Base-by-base conservation (phyloP, 345 rosid species). In the Murraya paniculata region DNA sequence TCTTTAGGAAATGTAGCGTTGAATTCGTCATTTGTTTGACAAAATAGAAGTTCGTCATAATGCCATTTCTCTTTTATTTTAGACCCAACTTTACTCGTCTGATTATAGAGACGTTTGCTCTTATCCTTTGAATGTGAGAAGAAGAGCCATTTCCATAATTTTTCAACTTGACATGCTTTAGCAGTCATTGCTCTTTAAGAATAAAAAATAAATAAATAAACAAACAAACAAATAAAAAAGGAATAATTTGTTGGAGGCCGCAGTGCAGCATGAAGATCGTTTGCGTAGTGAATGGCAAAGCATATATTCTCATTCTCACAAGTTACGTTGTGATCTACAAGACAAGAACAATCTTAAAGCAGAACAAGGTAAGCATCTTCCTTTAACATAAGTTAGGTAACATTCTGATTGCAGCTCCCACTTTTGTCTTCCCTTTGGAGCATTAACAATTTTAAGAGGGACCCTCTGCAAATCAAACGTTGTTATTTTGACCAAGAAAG, bases 371-470 rank as follows among this genome's bases (percentile, higher is more conserved):
- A 55, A 61, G 78, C 76, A 67, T 76, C 81, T 76, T 62, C 30
- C 67, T 67, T 60, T 66, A 33, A 48, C 75, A 59, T 48, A 5
- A 57, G 39, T 67, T 71, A 55, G 64, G 53, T 41, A 56, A 79
- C 85, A 79, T 76, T 68, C 85, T 68, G 78, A 35, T 83, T 83
- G 82, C 62, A 76, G 82, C 78, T 79, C 72, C 9, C 56, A 10
- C 53, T 73, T 75, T 75, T 75, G 56, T 75, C 77, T 35, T 48
- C 11, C 50, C 76, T 78, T 74, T 64, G 31, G 39, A 64, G 16
- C 60, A 70, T 24, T 22, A 35, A 24, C 57, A 5, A 19, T 48
- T 41, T 16, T 39, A 45, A 39, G 30, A 19, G 58, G 36, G 50
- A 28, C 56, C 60, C 10, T 18, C 21, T 27, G 6, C 45, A 35